phyloP scores from a whole-genome alignment of 768 basidiomycete species.

The Megacollybia marginata region DNA sequence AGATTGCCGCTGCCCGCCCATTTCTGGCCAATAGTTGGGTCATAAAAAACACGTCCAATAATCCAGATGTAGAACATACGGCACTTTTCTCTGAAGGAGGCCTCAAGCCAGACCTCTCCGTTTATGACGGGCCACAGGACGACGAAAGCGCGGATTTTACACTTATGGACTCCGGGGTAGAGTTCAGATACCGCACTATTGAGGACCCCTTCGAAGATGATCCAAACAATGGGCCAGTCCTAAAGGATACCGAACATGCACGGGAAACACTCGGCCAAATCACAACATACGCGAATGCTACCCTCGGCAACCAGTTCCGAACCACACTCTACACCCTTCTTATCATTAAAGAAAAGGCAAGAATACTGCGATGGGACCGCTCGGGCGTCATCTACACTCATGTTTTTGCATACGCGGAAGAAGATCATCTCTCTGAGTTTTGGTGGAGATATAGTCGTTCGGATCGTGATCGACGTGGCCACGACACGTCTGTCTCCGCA shows the following conservation, averaged over 20 bases:
- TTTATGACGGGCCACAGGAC: too few species aligned
- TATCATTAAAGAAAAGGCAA: slow-evolving; percentile 15
- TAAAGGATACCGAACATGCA: not conserved
- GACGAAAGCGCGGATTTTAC: too few species aligned
- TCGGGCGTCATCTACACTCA: slow-evolving; percentile 21
- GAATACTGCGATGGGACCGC: slow-evolving; percentile 25
- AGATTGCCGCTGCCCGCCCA: too few species aligned
- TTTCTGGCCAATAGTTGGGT: too few species aligned
- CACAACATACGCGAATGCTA: slow-evolving; percentile 11
- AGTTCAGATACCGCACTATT: too few species aligned
- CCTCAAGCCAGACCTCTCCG: too few species aligned
- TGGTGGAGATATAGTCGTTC: slow-evolving; percentile 19
- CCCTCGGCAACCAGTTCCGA: slow-evolving; percentile 19
- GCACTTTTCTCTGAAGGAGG: too few species aligned
- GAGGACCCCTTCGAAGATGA: too few species aligned
- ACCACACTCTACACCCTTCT: slow-evolving; percentile 18
- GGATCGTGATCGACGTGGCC: slow-evolving; percentile 12
- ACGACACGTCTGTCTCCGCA: slow-evolving; percentile 15
- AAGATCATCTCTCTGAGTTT: slow-evolving; percentile 19
- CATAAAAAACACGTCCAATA: too few species aligned
- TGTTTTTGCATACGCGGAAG: slow-evolving; percentile 15
- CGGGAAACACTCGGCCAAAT: slow-evolving; percentile 16
- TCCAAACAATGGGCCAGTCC: too few species aligned
- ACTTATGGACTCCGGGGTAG: too few species aligned
- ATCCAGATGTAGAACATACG: too few species aligned